phyloP scores from a whole-genome alignment of 179 eudicot genomes.

The Camellia oleifera region DNA sequence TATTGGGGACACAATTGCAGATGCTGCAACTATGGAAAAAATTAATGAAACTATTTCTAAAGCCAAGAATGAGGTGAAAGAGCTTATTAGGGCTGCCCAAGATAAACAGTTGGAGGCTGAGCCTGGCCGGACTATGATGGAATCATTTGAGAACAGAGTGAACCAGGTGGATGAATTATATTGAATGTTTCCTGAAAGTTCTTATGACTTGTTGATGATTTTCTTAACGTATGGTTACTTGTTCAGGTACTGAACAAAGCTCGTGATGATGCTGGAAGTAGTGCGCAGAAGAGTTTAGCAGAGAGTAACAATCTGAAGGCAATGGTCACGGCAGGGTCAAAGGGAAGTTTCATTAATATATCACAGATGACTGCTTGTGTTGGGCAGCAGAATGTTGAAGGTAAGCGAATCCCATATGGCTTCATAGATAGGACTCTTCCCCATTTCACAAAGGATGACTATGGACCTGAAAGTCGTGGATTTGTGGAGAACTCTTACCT shows the following conservation, averaged over 20 bases:
- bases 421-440: constrained; percentile 89
- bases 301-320: constrained; percentile 99
- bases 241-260: constrained; percentile 94
- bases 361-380: constrained; percentile 99
- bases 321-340: constrained; percentile 99
- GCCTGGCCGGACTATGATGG: constrained; percentile 99
- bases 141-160: constrained; percentile 96
- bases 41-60: constrained; percentile 89
- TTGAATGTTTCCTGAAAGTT: not conserved
- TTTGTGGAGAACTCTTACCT: constrained; percentile 98
- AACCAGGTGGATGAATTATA: constrained; percentile 61
- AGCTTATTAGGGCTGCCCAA: constrained; percentile 70
- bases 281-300: constrained; percentile 92
- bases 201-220: not conserved
- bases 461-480: constrained; percentile 99
- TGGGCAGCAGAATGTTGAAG: constrained; percentile 99
- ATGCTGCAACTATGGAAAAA: constrained; percentile 94
- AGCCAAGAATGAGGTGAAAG: constrained; percentile 93
- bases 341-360: constrained; percentile 97
- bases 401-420: constrained; percentile 96
- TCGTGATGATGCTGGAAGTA: constrained; percentile 99
- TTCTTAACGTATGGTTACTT: not conserved
- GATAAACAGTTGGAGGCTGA: constrained; percentile 90
- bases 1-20: constrained; percentile 99
- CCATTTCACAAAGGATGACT: constrained; percentile 97